Evolutionary conservation across 352 stramenopile genomes (phyloP).

Genomic region (Peronosclerospora sorghi): DNA sequence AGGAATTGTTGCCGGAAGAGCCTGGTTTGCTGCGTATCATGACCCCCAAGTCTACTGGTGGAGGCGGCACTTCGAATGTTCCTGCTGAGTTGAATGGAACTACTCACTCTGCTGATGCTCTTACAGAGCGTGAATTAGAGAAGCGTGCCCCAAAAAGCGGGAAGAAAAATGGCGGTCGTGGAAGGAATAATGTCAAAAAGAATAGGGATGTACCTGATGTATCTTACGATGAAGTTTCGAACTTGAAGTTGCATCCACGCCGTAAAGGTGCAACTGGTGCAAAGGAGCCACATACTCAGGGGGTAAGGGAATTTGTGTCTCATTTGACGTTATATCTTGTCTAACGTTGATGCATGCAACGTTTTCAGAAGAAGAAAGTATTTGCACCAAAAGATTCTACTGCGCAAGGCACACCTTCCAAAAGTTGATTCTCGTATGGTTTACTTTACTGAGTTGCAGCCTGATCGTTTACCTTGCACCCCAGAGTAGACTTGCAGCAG

Average conservation of each 20-base stretch:
- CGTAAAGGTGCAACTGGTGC: conserved; percentile 15
- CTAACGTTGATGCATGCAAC: conserved; percentile 1
- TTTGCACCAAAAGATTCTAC: conserved; percentile 50
- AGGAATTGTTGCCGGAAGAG: conserved; percentile 20
- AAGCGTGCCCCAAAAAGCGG: conserved; percentile 13
- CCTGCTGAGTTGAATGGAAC: conserved; percentile 5
- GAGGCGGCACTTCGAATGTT: too few relatives aligned
- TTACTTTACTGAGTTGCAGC: conserved; percentile 4
- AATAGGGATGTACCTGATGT: conserved; percentile 18
- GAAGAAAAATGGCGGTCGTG: conserved; percentile 21
- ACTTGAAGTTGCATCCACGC: conserved; percentile 20
- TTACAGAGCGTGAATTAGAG: conserved; percentile 9
- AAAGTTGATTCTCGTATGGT: conserved; percentile 21
- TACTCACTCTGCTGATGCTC: conserved; percentile 3
- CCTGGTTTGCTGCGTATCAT: conserved; percentile 50
- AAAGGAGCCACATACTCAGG: conserved; percentile 23
- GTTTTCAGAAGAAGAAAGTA: conserved; percentile 44
- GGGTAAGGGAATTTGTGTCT: conserved; percentile 9
- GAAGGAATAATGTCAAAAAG: conserved; percentile 27
- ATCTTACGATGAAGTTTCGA: conserved; percentile 8
- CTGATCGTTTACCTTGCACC: conserved; percentile 5
- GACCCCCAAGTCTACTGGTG: conserved; percentile 28
- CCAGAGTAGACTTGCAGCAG: conserved; percentile 7
- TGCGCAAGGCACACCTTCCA: conserved; percentile 21
- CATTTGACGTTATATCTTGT: background rate